These are phyloP conservation scores for Agrocybe pediades DNA, from an alignment of 768 basidiomycete species.

Conservation along the genomic window DNA sequence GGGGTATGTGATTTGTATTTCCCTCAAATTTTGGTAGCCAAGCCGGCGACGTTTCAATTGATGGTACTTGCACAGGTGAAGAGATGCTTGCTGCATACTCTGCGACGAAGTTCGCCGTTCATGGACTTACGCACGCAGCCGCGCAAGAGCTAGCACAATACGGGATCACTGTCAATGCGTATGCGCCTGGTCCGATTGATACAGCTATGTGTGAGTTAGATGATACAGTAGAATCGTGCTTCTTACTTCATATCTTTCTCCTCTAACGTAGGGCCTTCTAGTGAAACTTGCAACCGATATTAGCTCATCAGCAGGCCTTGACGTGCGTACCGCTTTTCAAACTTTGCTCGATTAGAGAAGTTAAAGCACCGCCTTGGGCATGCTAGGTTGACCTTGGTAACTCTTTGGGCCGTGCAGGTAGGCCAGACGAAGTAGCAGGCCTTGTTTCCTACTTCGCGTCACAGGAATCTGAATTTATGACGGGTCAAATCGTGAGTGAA, in stretches of 20 bases:
- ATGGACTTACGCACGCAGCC: conserved; percentile 2
- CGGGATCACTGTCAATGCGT: conserved; percentile 29
- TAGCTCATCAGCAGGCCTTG: too few relatives aligned
- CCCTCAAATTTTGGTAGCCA: too few relatives aligned
- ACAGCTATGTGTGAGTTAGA: conserved; percentile 25
- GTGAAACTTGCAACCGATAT: too few relatives aligned
- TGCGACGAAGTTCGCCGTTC: conserved; percentile 5
- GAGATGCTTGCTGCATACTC: neutral
- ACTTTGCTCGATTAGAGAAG: too few relatives aligned
- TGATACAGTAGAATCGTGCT: too few relatives aligned
- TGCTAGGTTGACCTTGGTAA: neutral
- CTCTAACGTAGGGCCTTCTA: too few relatives aligned
- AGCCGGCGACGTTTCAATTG: too few relatives aligned
- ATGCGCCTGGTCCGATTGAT: conserved; percentile 28
- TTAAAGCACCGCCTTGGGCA: too few relatives aligned
- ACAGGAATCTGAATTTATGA: neutral
- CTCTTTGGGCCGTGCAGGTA: neutral
- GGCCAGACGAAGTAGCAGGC: neutral
- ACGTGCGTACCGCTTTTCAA: too few relatives aligned
- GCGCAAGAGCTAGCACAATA: conserved; percentile 23
- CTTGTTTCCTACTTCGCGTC: neutral
- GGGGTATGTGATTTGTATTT: conserved; percentile 16
- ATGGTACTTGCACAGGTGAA: too few relatives aligned
- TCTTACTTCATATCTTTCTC: too few relatives aligned
- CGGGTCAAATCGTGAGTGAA: neutral